phyloP scores from a whole-genome alignment of 2,329 filamentous ascomycete genomes.

The Penicillium sp. region DNA sequence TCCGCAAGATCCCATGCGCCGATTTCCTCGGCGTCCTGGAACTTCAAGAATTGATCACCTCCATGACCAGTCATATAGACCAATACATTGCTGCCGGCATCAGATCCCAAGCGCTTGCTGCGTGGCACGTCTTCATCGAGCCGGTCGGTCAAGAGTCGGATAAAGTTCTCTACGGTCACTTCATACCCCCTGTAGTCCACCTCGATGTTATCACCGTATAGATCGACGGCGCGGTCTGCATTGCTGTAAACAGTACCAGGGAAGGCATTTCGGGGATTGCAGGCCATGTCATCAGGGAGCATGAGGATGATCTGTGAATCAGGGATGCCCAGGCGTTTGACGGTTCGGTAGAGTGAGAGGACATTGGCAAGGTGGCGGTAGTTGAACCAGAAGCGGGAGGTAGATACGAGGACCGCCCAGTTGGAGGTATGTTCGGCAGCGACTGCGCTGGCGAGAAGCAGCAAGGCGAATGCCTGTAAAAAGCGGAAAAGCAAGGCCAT shows the following conservation, averaged over 20 bases:
- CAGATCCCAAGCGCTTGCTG: constrained; percentile 89
- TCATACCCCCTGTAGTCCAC: constrained; percentile 98
- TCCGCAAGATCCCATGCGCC: constrained; percentile 93
- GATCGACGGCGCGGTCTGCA: constrained; percentile 87
- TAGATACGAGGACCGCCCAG: constrained; percentile 98
- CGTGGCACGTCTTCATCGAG: constrained; percentile 92
- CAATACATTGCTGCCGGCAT: constrained; percentile 92
- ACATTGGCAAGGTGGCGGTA: constrained; percentile 98
- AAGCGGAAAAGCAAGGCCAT: constrained; percentile 32
- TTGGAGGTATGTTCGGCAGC: constrained; percentile 77
- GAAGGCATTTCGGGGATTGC: constrained; percentile 97
- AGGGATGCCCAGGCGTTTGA: constrained; percentile 95
- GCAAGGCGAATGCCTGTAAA: constrained; percentile 25
- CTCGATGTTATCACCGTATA: constrained; percentile 98
- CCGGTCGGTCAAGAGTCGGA: constrained; percentile 87
- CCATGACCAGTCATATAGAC: constrained; percentile 99
- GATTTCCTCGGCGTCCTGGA: constrained; percentile 97
- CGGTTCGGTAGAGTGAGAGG: constrained; percentile 93
- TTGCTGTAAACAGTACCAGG: constrained; percentile 98
- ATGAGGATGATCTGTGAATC: constrained; percentile 99
- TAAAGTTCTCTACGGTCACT: constrained; percentile 98
- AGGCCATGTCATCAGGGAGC: constrained; percentile 99
- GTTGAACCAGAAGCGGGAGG: constrained; percentile 99
- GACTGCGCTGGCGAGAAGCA: constrained; percentile 24
- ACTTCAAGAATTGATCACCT: constrained; percentile 96